Base-by-base conservation (phyloP, 192 early-diverging fungal genomes). In the Podila epigama region DNA sequence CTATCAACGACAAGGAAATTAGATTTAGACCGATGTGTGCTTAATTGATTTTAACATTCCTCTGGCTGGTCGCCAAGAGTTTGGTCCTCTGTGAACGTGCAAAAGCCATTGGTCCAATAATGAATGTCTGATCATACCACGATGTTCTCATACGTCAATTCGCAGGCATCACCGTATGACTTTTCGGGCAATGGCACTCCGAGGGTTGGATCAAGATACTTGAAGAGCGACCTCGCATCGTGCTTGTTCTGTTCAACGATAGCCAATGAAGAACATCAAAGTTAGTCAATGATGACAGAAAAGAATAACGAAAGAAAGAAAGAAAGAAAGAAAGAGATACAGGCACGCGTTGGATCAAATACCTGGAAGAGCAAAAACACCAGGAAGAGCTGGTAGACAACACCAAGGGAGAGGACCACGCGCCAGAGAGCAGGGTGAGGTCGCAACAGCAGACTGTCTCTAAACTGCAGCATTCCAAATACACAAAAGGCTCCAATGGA, bases 391-490 rank as follows among this genome's bases (percentile, higher is more conserved):
- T 95, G 91, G 60, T 98, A 98, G 29, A 93, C 71, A 4, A 98
- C 92, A 32, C 92, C 92, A 12, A 94, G 63, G 12, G 91, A 90
- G 40, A 98, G 79, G 10, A 98, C 92, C 34, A 89, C 86, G 33
- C 97, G 85, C 97, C 97, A 98, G 58, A 98, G 87, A 8, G 93
- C 95, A 25, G 94, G 93, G 69, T 97, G 96, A 7, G 97, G 97
- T 44, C 96, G 83, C 41, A 98, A 86, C 65, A 98, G 95, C 10
- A 96, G 95, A 20, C 97, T 96, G 77, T 98, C 96, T 12, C 92
- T 85, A 78, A 98, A 97, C 75, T 95, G 88, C 7, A 97, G 81
- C 75, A 96, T 88, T 1, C 94, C 95, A 64, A 95, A 91, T 20
- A 96, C 81, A 4, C 94, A 82, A 72, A 98, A 92, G 11, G 70